Base-by-base conservation (phyloP, 768 basidiomycete genomes). In the Rossbeevera mucosa region DNA sequence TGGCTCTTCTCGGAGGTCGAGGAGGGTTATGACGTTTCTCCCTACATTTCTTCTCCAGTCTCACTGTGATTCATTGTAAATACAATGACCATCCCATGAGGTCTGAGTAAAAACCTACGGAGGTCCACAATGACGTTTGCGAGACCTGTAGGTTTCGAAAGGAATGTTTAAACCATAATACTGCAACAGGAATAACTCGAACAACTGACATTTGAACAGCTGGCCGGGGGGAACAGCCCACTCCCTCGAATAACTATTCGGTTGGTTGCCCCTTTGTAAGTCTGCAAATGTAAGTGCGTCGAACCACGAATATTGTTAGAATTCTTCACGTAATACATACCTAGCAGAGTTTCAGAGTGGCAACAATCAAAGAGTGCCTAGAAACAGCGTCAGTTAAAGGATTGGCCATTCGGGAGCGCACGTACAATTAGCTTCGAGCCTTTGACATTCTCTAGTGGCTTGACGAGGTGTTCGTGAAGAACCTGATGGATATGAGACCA, bases 351-450 rank as follows among this genome's bases (percentile, higher is more conserved):
- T 12, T 69, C 67, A 0, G 66, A 69, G 18, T 69, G 66, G 16
- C 67, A 69, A 4, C 67, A 67, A 22, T 67, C 67, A 2, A 69
- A 57, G n/a, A 67, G 52, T 4, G 60, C 59, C 67, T 67, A n/a
- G 6, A 12, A 2, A 21, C n/a, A 40, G 4, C n/a, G 21, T 66
- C 40, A 52, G 30, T 0, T 9, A 9, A 40, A 25, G 5, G 30
- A 7, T 44, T 20, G 11, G 22, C 18, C 8, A 2, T 3, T 43
- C 45, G 30, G 4, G 7, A 44, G 44, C n/a, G 3, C 11, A 43
- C 58, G 7, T 24, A 65, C 64, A 21, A 64, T 56, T 31, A 65
- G 21, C 13, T 45, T 61, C 1, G 62, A 51, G 8, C 54, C 59
- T 33, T 66, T 59, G 28, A 53, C 47, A 18, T 21, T 48, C 29